Percentiles rank a stretch among this genome's conserved stretches.
Evolutionary conservation across 345 rosid genomes (phyloP).

Genomic region (Lumnitzera littorea): DNA sequence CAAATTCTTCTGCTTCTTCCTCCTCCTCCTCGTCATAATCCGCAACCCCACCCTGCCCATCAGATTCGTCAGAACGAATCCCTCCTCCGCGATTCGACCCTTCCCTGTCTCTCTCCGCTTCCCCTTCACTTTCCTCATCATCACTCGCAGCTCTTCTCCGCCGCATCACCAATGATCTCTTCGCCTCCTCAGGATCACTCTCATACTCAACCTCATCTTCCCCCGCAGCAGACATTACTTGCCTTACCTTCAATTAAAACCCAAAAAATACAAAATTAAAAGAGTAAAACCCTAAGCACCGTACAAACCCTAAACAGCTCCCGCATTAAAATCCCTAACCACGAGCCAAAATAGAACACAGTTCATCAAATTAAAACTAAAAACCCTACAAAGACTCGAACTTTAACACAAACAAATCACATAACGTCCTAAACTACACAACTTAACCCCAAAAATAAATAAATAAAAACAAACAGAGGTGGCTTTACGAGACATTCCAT

Average conservation of each 20-base stretch:
- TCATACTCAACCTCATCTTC: constrained; percentile 65
- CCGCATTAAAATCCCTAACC: no score
- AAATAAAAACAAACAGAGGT: no score
- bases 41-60: constrained; percentile 55
- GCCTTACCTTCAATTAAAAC: not conserved
- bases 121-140: constrained; percentile 58
- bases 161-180: constrained; percentile 55
- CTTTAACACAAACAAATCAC: no score
- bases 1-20: constrained; percentile 26
- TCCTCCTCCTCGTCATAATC: constrained; percentile 45
- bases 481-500: no score
- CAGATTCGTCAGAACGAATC: constrained; percentile 64
- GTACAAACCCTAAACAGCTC: no score
- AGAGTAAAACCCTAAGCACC: no score
- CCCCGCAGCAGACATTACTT: constrained; percentile 37
- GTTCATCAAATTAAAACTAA: no score
- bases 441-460: no score
- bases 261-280: not conserved
- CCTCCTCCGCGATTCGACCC: constrained; percentile 28
- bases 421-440: no score
- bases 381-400: no score
- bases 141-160: constrained; percentile 86
- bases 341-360: no score
- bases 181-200: constrained; percentile 86
- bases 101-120: constrained; percentile 17